Evolutionary conservation across 2,329 filamentous ascomycete species (phyloP), one percentile per base, ranked within the genome.

Genomic region (Colletotrichum viniferum): DNA sequence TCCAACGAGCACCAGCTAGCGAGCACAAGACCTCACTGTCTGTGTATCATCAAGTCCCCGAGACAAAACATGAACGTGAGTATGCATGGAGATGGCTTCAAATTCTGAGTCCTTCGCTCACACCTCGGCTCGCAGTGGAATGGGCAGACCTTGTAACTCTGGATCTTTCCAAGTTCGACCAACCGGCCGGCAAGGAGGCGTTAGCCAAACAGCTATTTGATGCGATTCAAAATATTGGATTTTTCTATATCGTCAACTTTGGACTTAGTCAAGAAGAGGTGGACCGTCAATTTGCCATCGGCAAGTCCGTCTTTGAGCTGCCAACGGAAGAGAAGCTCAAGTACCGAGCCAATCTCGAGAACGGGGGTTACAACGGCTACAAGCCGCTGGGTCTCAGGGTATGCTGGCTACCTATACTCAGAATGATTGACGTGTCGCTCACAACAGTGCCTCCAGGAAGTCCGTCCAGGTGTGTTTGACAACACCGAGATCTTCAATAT

Each of bases 171-270:
- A 85, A 87, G 43, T 92, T 90, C 78, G 87, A 89, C 32, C 82
- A 87, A 38, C 88, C 89, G 0, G 89, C 87, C 1, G 90, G 90
- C 5, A 91, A 91, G 78, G 84, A 90, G 76, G 83, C 83, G 52
- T 82, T 92, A 1, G 88, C 89, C 2, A 85, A 87, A 62, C 88
- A 91, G 77, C 85, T 92, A 2, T 86, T 88, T 24, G 87, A 91
- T 68, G 90, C 90, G 4, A 87, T 90, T 10, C 84, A 86, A 36
- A 83, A 87, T 43, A 85, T 88, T 55, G 83, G 91, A 0, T 91
- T 93, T 83, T 93, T 93, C 83, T 92, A 92, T 76, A 88, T 93
- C 24, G 89, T 88, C 74, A 92, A 92, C 82, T 92, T 90, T 76
- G 91, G 90, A 36, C 85, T 93, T n/a, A 84, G 83, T 1, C 90